Conservation (phyloP, 2,329 filamentous ascomycete species). For the Chaetomiaceae sp. region DNA sequence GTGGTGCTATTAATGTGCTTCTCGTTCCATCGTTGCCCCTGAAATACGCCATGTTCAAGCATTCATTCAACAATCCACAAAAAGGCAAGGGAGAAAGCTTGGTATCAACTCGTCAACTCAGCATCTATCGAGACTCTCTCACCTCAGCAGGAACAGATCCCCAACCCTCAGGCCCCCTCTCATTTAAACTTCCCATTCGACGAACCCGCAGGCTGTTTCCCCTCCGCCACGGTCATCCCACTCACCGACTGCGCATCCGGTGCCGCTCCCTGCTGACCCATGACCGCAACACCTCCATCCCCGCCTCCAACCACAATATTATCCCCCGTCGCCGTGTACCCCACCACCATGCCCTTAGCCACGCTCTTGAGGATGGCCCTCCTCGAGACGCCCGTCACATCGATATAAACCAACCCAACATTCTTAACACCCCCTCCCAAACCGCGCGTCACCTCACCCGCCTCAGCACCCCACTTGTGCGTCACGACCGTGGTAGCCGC, state of each 20-base stretch:
- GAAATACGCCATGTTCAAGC: too few relatives aligned
- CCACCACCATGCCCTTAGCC: conserved; percentile 92
- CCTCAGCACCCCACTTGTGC: conserved; percentile 86
- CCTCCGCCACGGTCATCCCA: conserved; percentile 19
- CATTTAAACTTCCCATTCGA: conserved; percentile 16
- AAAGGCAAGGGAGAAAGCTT: too few relatives aligned
- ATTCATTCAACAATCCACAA: too few relatives aligned
- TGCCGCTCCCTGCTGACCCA: neutral
- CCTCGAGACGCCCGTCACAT: conserved; percentile 87
- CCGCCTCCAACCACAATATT: conserved; percentile 68
- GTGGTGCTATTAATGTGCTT: neutral
- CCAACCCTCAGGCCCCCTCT: neutral
- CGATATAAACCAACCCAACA: conserved; percentile 94
- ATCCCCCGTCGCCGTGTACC: conserved; percentile 69
- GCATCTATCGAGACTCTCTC: too few relatives aligned
- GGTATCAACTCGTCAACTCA: too few relatives aligned
- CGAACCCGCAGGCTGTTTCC: conserved; percentile 22
- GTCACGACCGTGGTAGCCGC: conserved; percentile 83
- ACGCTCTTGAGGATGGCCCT: conserved; percentile 90
- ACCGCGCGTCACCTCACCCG: conserved; percentile 69
- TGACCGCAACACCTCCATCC: conserved; percentile 34
- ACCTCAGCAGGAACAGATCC: too few relatives aligned
- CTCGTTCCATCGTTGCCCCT: neutral
- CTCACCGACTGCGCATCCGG: conserved; percentile 21
- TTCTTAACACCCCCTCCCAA: conserved; percentile 89